Evolutionary conservation across 805 yeast genomes (phyloP).

Genomic region (Candida wancherniae): DNA sequence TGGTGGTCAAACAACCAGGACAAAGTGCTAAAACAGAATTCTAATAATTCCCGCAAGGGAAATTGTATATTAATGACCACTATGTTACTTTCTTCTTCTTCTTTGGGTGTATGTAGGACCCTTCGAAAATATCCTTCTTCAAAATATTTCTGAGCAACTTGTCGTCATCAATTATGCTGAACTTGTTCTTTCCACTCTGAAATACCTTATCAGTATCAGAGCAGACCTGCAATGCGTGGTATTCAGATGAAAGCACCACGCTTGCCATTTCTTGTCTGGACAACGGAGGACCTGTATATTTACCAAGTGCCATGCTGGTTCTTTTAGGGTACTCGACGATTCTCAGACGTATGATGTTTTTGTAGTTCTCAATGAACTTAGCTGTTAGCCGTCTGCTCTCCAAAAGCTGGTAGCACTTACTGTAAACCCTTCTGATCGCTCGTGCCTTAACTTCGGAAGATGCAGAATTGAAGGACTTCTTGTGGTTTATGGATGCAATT

Average conservation of each 20-base stretch:
- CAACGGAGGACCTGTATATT: no score
- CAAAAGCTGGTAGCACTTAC: constrained; percentile 58
- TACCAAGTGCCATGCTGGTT: no score
- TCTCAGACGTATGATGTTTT: constrained; percentile 30
- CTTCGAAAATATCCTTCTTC: constrained; percentile 37
- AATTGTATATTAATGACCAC: neutral
- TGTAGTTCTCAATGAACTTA: constrained; percentile 25
- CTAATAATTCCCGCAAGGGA: neutral
- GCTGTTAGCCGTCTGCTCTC: constrained; percentile 48
- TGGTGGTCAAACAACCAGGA: constrained; percentile 24
- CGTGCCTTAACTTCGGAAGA: constrained; percentile 17
- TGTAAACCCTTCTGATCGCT: constrained; percentile 45
- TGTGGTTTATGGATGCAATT: constrained; percentile 21
- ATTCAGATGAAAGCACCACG: constrained; percentile 54
- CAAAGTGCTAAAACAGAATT: no score
- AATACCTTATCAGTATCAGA: constrained; percentile 25
- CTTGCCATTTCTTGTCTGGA: constrained; percentile 45
- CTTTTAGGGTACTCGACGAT: constrained; percentile 46
- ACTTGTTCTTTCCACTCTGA: constrained; percentile 21
- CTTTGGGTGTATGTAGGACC: constrained; percentile 15
- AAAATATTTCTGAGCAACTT: constrained; percentile 55
- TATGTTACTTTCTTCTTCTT: constrained; percentile 19
- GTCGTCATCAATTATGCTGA: constrained; percentile 50
- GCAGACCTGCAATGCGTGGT: constrained; percentile 43
- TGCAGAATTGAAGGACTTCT: constrained; percentile 22